phyloP scores from a whole-genome alignment of 75 land plant genomes.

The Pinus tabuliformis region DNA sequence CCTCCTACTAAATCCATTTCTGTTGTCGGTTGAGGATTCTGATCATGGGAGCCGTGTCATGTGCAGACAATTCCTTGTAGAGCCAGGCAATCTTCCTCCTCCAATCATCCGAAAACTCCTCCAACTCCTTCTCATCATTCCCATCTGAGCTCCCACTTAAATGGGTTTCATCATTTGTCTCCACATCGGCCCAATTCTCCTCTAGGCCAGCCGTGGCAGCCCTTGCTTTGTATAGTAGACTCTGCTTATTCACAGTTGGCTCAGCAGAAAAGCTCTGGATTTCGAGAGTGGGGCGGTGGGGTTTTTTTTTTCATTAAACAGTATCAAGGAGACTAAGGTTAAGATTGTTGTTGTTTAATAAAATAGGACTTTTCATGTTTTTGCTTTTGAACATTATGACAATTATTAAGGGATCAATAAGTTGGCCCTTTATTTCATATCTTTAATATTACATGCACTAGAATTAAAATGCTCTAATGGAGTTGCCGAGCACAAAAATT shows the following conservation, averaged over 20 bases:
- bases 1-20: constrained; percentile 80
- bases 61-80: constrained; percentile 82
- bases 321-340: too few relatives aligned
- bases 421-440: too few relatives aligned
- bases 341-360: too few relatives aligned
- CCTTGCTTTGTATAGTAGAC: background rate
- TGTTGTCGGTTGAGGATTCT: constrained; percentile 77
- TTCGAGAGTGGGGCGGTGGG: background rate
- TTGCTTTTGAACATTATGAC: too few relatives aligned
- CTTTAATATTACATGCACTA: too few relatives aligned
- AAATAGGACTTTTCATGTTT: too few relatives aligned
- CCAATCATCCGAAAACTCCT: constrained; percentile 77
- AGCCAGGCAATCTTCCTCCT: constrained; percentile 80
- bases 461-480: too few relatives aligned
- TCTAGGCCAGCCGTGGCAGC: background rate
- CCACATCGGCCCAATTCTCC: background rate
- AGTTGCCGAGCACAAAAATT: too few relatives aligned
- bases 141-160: background rate
- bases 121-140: constrained; percentile 45
- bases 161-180: too few relatives aligned
- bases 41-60: constrained; percentile 46
- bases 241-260: background rate
- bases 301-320: background rate
- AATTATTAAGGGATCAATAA: too few relatives aligned
- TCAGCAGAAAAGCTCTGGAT: background rate